These are phyloP conservation scores for Fusarium mundagurra DNA, from an alignment of 2,329 filamentous ascomycete species.

Conservation along the genomic window DNA sequence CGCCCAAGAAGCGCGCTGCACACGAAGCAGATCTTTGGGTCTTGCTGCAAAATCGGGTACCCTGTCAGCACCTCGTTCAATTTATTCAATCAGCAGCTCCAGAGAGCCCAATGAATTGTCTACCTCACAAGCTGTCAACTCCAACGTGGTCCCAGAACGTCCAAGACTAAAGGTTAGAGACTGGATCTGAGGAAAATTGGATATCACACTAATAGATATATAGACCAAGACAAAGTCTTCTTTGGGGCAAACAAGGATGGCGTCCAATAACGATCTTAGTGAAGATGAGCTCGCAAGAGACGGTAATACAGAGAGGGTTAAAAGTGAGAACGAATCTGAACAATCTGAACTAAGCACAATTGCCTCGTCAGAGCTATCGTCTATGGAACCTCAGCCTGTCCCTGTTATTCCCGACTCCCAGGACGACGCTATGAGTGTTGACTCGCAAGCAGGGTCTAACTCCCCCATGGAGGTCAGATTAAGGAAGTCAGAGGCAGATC, in stretches of 20 bases:
- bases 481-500: not conserved
- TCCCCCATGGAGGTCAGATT: rapidly evolving
- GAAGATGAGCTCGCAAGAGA: not conserved
- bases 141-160: rapidly evolving
- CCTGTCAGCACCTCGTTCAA: rapidly evolving
- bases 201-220: rapidly evolving
- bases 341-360: not conserved
- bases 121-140: not conserved
- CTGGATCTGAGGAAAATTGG: rapidly evolving
- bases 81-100: not conserved
- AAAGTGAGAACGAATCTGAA: not conserved
- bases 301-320: rapidly evolving
- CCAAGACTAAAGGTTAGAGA: not conserved
- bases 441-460: rapidly evolving
- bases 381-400: rapidly evolving
- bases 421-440: rapidly evolving
- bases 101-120: not conserved
- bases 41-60: rapidly evolving
- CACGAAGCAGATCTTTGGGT: not conserved
- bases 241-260: rapidly evolving
- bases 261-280: not conserved
- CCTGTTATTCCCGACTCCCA: rapidly evolving
- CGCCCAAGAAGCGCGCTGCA: rapidly evolving
- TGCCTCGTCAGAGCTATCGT: rapidly evolving
- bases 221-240: rapidly evolving